Percentiles rank a stretch among this genome's conserved stretches.
Conservation (phyloP, 2,329 filamentous ascomycete species). For the Chaetomiaceae sp. region DNA sequence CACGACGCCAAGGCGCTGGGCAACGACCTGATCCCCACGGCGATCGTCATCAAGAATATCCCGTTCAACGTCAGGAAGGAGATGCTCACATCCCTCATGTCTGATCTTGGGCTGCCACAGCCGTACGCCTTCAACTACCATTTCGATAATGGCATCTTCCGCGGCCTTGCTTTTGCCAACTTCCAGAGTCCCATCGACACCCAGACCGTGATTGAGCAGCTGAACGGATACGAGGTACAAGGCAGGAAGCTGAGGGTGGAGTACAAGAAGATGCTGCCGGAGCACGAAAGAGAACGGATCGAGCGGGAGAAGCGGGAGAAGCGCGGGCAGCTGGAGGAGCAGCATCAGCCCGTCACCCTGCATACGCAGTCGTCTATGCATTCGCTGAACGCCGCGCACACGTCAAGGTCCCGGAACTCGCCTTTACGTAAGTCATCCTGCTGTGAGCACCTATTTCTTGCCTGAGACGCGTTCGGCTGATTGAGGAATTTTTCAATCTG, state of each 20-base stretch:
- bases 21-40: constrained; percentile 93
- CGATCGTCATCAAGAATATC: constrained; percentile 99
- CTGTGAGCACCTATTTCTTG: neutral
- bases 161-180: constrained; percentile 94
- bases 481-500: constrained; percentile 14
- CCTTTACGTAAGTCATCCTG: constrained; percentile 39
- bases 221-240: constrained; percentile 95
- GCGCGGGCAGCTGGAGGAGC: constrained; percentile 91
- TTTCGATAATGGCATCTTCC: constrained; percentile 96
- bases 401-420: constrained; percentile 33
- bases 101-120: constrained; percentile 83
- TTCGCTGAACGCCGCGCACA: constrained; percentile 62
- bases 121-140: constrained; percentile 99
- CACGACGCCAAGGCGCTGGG: constrained; percentile 32
- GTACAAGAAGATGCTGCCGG: constrained; percentile 98
- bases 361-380: constrained; percentile 84
- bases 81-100: constrained; percentile 87
- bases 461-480: too few species aligned
- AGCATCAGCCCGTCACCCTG: constrained; percentile 73
- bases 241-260: constrained; percentile 92
- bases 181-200: constrained; percentile 96
- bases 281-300: constrained; percentile 89
- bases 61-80: constrained; percentile 98
- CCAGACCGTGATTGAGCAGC: constrained; percentile 79
- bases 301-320: constrained; percentile 96